Percentiles rank a stretch among this genome's conserved stretches.
These are phyloP conservation scores for Xylaria sp. DNA, from an alignment of 2,329 filamentous ascomycete species.

Conservation along the genomic window DNA sequence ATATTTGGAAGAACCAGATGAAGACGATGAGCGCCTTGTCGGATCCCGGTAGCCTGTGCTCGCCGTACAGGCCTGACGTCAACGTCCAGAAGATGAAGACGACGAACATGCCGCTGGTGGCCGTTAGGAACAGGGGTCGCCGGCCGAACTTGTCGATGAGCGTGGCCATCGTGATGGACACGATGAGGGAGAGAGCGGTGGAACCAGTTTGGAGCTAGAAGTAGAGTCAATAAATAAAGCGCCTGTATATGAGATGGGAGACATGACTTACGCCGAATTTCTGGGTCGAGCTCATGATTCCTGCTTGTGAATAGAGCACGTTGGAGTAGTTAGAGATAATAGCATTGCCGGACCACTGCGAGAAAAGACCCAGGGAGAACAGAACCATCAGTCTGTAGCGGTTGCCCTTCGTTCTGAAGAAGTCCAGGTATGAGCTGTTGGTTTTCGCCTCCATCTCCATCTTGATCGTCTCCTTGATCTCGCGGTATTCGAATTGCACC, in stretches of 20 bases:
- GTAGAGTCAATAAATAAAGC: conserved; percentile 44
- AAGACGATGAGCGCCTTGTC: conserved; percentile 59
- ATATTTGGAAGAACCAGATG: conserved; percentile 62
- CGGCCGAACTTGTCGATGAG: conserved; percentile 66
- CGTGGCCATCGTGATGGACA: conserved; percentile 63
- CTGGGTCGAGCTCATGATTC: conserved; percentile 58
- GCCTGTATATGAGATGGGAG: conserved; percentile 19
- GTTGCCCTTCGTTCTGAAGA: conserved; percentile 67
- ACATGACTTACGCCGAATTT: conserved; percentile 56
- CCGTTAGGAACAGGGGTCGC: conserved; percentile 64
- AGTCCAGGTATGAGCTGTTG: conserved; percentile 63
- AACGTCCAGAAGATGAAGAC: conserved; percentile 65
- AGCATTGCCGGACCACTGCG: conserved; percentile 70
- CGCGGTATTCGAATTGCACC: conserved; percentile 68
- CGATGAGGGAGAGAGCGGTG: conserved; percentile 63
- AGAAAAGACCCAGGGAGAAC: conserved; percentile 67
- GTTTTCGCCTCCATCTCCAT: conserved; percentile 61
- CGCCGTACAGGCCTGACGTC: conserved; percentile 58
- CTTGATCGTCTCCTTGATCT: conserved; percentile 69
- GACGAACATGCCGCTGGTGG: conserved; percentile 58
- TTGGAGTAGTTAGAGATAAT: conserved; percentile 69
- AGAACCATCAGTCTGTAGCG: conserved; percentile 65
- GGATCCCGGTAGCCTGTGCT: conserved; percentile 51
- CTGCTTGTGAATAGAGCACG: conserved; percentile 64
- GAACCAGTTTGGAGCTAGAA: conserved; percentile 60